phyloP scores from a whole-genome alignment of 2,329 filamentous ascomycete genomes.

The Aspergillus glaucus region DNA sequence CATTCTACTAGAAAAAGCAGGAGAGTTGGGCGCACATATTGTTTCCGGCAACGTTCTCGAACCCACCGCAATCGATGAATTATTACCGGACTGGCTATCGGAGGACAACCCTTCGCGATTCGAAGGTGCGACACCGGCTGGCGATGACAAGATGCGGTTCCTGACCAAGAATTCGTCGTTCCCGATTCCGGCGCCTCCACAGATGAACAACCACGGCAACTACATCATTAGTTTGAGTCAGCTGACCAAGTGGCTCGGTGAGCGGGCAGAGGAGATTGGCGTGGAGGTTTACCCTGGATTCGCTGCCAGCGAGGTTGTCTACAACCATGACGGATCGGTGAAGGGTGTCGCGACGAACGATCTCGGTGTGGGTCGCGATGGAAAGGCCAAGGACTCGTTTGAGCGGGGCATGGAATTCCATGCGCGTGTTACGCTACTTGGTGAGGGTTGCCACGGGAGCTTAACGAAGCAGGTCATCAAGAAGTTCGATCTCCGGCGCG shows the following conservation, averaged over 20 bases:
- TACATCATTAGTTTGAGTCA: constrained; percentile 96
- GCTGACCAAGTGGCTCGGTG: constrained; percentile 90
- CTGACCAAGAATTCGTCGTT: constrained; percentile 74
- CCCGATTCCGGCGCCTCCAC: constrained; percentile 80
- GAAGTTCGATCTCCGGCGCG: constrained; percentile 82
- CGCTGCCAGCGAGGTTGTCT: constrained; percentile 86
- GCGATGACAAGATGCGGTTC: constrained; percentile 84
- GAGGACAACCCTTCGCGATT: constrained; percentile 85
- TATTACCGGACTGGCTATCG: constrained; percentile 88
- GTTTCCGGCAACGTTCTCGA: constrained; percentile 94
- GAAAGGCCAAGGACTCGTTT: constrained; percentile 81
- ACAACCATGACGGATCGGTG: constrained; percentile 78
- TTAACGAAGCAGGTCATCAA: constrained; percentile 91
- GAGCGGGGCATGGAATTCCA: constrained; percentile 99
- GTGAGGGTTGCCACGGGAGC: constrained; percentile 92
- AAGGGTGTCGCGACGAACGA: constrained; percentile 95
- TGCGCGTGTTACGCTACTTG: constrained; percentile 82
- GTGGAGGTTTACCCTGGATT: constrained; percentile 97
- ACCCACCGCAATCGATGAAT: constrained; percentile 77
- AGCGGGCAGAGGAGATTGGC: constrained; percentile 90
- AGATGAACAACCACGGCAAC: constrained; percentile 98
- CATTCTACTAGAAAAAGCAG: constrained; percentile 86
- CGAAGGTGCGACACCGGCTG: constrained; percentile 77
- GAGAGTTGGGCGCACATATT: constrained; percentile 90
- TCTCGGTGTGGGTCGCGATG: constrained; percentile 72